These are phyloP conservation scores for Exophiala alcalophila DNA, from an alignment of 2,329 filamentous ascomycete species.

Conservation along the genomic window DNA sequence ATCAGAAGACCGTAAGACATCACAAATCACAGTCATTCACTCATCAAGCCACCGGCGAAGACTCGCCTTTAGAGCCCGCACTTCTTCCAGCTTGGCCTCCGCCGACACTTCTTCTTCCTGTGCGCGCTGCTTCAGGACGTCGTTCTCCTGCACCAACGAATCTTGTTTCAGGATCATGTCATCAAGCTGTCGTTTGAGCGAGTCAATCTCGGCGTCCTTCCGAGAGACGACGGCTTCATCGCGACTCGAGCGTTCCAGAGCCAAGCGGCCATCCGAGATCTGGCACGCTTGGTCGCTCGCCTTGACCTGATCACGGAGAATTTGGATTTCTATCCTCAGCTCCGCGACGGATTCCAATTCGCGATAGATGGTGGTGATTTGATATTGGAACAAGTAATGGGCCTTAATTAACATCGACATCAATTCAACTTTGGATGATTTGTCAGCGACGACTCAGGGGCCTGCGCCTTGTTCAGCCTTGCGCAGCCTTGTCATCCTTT, in stretches of 20 bases:
- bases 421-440: too few species aligned
- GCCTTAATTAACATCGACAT: too few species aligned
- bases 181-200: slow-evolving; percentile 1
- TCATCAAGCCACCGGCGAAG: slow-evolving; percentile 8
- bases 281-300: slow-evolving; percentile 4
- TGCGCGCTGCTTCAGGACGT: slow-evolving; percentile 2
- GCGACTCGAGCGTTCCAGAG: slow-evolving; percentile 1
- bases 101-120: neutral
- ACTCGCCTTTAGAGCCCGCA: slow-evolving; percentile 8
- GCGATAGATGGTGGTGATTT: slow-evolving; percentile 6
- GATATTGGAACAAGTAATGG: too few species aligned
- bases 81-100: slow-evolving; percentile 4
- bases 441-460: too few species aligned
- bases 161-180: neutral
- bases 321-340: slow-evolving; percentile 1
- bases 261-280: slow-evolving; percentile 2
- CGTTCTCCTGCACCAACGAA: slow-evolving; percentile 1
- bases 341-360: slow-evolving; percentile 1
- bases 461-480: too few species aligned
- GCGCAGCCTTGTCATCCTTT: too few species aligned
- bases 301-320: neutral
- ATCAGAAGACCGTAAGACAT: too few species aligned
- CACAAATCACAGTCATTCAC: too few species aligned
- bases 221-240: slow-evolving; percentile 1
- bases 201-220: slow-evolving; percentile 3